Evolutionary conservation across 768 basidiomycete species (phyloP).

Genomic region (Gautieria morchelliformis): DNA sequence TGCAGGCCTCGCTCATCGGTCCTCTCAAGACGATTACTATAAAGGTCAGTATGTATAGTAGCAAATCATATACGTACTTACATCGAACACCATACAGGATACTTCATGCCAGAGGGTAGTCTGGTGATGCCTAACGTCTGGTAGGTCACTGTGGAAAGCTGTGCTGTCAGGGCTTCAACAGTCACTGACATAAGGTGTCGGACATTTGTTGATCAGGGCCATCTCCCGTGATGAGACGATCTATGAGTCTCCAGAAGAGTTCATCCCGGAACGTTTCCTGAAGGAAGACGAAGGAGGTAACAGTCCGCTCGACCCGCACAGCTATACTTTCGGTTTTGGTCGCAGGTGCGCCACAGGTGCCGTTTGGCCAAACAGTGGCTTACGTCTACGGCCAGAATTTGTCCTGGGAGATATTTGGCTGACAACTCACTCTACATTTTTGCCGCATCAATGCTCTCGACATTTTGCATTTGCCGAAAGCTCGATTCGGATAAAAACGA

Average conservation of each 20-base stretch:
- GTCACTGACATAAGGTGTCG: not conserved
- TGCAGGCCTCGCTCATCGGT: not conserved
- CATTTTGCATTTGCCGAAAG: not conserved
- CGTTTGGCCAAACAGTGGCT: not conserved
- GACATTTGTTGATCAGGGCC: not conserved
- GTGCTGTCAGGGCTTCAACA: no score
- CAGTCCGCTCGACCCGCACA: not conserved
- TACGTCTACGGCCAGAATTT: not conserved
- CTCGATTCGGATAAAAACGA: conserved; percentile 1
- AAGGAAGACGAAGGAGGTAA: not conserved
- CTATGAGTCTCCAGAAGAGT: not conserved
- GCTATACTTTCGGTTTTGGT: not conserved
- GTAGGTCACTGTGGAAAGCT: not conserved
- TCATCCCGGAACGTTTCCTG: not conserved
- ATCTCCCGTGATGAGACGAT: not conserved
- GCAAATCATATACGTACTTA: not conserved
- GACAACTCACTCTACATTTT: not conserved
- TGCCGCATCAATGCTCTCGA: not conserved
- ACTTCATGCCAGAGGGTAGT: not conserved
- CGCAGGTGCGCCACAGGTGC: not conserved
- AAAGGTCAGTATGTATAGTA: not conserved
- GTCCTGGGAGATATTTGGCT: conserved; percentile 1
- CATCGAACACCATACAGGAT: not conserved
- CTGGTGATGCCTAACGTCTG: not conserved
- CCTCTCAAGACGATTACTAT: not conserved